Evolutionary conservation across 2,329 filamentous ascomycete species (phyloP).

Genomic region (Aspergillus versicolor): DNA sequence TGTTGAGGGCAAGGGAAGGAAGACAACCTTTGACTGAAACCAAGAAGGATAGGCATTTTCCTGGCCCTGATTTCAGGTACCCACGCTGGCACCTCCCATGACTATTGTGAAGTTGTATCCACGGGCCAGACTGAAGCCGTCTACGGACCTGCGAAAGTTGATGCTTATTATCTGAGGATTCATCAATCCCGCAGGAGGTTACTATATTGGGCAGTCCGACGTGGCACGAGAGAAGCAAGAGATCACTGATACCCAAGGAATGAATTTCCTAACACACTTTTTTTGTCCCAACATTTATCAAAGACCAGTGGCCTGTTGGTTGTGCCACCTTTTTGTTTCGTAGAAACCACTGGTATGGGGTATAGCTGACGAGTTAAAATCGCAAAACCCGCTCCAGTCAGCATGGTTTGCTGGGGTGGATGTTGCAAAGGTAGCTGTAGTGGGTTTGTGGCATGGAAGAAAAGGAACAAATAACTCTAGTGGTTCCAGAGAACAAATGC

Average conservation of each 20-base stretch:
- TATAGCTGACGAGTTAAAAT: neutral
- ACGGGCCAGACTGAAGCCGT: neutral
- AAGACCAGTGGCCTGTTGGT: neutral
- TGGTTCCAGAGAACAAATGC: conserved; percentile 1
- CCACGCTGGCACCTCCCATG: neutral
- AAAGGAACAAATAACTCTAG: neutral
- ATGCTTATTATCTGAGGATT: conserved; percentile 5
- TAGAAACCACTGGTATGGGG: neutral
- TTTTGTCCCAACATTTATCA: neutral
- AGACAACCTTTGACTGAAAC: conserved; percentile 71
- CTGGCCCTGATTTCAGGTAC: neutral
- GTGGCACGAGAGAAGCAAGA: conserved; percentile 5
- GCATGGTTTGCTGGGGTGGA: neutral
- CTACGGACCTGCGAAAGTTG: neutral
- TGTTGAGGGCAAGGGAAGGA: conserved; percentile 75
- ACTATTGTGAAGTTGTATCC: neutral
- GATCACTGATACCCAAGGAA: conserved; percentile 16
- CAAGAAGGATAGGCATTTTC: neutral
- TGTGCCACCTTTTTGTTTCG: conserved; percentile 3
- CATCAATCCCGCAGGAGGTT: neutral
- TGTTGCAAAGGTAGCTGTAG: neutral
- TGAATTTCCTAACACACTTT: neutral
- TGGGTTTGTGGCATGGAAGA: neutral
- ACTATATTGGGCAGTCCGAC: neutral
- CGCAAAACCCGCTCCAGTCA: neutral